phyloP scores from a whole-genome alignment of 345 rosid species.

The Eucalyptus decipiens region DNA sequence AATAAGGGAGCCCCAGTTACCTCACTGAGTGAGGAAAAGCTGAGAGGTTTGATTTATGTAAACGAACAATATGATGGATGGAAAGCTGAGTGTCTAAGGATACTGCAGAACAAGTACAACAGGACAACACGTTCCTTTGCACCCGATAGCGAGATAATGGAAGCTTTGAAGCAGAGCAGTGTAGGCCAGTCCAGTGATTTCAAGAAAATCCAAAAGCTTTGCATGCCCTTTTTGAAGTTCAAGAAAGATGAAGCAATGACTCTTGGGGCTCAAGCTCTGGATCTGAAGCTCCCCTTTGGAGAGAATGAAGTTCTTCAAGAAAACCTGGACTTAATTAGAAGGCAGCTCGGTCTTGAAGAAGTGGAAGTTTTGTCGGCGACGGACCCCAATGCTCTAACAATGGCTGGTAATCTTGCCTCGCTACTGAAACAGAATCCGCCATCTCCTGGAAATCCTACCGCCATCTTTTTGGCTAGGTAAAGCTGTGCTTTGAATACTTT shows the following conservation, averaged over 20 bases:
- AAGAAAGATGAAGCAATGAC: slow-evolving; percentile 70
- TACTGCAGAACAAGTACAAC: slow-evolving; percentile 57
- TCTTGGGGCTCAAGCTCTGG: slow-evolving; percentile 63
- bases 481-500: not conserved
- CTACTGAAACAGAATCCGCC: slow-evolving; percentile 63
- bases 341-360: slow-evolving; percentile 63
- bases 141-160: slow-evolving; percentile 55
- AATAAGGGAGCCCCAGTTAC: slow-evolving; percentile 49
- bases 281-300: slow-evolving; percentile 76
- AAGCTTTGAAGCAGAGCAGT: slow-evolving; percentile 37
- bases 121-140: slow-evolving; percentile 25
- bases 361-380: slow-evolving; percentile 40
- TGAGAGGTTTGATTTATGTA: slow-evolving; percentile 59
- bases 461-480: slow-evolving; percentile 54
- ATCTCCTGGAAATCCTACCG: slow-evolving; percentile 76
- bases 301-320: slow-evolving; percentile 70
- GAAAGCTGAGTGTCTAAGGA: slow-evolving; percentile 75
- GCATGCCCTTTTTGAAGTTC: slow-evolving; percentile 88
- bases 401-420: slow-evolving; percentile 45
- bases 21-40: slow-evolving; percentile 26
- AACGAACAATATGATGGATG: slow-evolving; percentile 78
- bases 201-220: slow-evolving; percentile 52
- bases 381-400: slow-evolving; percentile 25
- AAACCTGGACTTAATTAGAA: slow-evolving; percentile 71
- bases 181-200: slow-evolving; percentile 51